Conservation (phyloP, 2,329 filamentous ascomycete species). For the Cladosporium sp. region DNA sequence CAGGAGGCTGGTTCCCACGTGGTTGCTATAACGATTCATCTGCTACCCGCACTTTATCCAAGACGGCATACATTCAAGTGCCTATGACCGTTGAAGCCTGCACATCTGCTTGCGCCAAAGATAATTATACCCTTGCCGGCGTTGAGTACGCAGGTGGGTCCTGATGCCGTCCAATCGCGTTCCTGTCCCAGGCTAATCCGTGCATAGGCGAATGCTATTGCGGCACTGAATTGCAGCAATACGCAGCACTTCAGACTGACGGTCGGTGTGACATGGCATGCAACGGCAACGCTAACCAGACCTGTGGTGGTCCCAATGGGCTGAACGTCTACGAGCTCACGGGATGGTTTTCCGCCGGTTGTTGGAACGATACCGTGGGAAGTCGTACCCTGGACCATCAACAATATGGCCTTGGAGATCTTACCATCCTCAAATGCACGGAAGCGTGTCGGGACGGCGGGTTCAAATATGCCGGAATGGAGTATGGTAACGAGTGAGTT, state of each 20-base stretch:
- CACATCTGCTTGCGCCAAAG: constrained; percentile 17
- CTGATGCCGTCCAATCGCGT: background rate
- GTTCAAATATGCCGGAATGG: constrained; percentile 22
- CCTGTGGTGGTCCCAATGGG: constrained; percentile 8
- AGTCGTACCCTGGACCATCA: constrained; percentile 8
- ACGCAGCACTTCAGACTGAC: constrained; percentile 12
- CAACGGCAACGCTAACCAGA: constrained; percentile 9
- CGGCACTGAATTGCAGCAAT: constrained; percentile 24
- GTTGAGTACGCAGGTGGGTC: constrained; percentile 21
- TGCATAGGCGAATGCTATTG: constrained; percentile 27
- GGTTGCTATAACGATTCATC: constrained; percentile 24
- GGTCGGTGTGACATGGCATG: constrained; percentile 18
- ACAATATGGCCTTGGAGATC: constrained; percentile 10
- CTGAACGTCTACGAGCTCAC: constrained; percentile 24
- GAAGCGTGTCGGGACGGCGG: constrained; percentile 21
- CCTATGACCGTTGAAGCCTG: constrained; percentile 21
- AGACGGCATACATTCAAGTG: constrained; percentile 16
- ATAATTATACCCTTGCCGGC: constrained; percentile 18
- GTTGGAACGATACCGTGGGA: constrained; percentile 24
- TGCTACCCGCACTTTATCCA: constrained; percentile 17
- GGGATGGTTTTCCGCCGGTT: constrained; percentile 26
- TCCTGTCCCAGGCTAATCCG: background rate
- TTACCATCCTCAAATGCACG: constrained; percentile 22
- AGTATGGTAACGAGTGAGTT: constrained; percentile 20
- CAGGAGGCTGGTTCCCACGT: constrained; percentile 22